Percentiles rank a stretch among this genome's conserved stretches.
Conservation (phyloP, 2,329 filamentous ascomycete genomes). For the Trichoderma hamatum region DNA sequence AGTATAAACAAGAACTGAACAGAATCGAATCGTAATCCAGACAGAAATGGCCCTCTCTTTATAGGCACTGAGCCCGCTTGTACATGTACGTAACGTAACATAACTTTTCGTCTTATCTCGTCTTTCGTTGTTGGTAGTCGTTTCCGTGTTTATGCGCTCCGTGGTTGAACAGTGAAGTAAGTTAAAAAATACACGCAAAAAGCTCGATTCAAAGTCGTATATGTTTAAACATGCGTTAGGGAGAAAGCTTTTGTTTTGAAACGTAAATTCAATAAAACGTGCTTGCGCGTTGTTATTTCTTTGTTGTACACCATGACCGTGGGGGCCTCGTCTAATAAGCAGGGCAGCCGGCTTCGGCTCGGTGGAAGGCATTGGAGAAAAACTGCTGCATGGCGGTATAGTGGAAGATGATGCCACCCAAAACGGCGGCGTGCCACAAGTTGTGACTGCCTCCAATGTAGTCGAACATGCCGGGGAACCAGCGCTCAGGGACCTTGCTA, state of each 20-base stretch:
- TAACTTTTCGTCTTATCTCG: not conserved
- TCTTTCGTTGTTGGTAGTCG: not conserved
- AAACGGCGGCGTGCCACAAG: slow-evolving; percentile 92
- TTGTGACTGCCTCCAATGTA: slow-evolving; percentile 96
- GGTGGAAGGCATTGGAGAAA: slow-evolving; percentile 75
- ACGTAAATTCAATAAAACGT: not conserved
- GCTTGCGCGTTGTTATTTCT: not conserved
- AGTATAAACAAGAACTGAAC: slow-evolving; percentile 16
- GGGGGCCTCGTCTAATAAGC: slow-evolving; percentile 44
- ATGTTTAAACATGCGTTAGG: not conserved
- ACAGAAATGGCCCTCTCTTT: not conserved
- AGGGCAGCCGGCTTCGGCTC: slow-evolving; percentile 64
- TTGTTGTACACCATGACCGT: not conserved
- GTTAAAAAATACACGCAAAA: not conserved
- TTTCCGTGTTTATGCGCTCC: not conserved
- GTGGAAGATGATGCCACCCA: slow-evolving; percentile 96
- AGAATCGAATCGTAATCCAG: not conserved
- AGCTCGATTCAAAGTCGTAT: not conserved
- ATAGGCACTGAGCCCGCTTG: slow-evolving; percentile 13
- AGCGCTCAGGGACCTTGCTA: slow-evolving; percentile 88
- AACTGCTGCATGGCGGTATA: slow-evolving; percentile 96
- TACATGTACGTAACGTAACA: slow-evolving; percentile 2
- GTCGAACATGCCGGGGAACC: slow-evolving; percentile 90
- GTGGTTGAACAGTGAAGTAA: not conserved
- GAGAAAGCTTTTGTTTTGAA: not conserved